Evolutionary conservation across 1,139 yeast genomes (phyloP).

Genomic region (Taiozyma sp.): DNA sequence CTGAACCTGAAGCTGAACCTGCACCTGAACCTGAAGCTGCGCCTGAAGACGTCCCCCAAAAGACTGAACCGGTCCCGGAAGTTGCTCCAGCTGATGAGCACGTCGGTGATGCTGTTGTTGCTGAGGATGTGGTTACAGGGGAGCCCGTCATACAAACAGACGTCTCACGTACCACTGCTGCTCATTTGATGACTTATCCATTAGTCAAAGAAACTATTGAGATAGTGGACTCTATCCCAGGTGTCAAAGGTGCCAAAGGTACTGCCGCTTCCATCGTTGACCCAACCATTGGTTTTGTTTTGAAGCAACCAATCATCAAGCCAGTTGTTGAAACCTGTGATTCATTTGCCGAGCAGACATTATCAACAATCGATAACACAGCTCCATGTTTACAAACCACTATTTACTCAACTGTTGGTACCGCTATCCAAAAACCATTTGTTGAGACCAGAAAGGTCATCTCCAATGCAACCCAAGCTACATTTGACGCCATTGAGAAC

Average conservation of each 20-base stretch:
- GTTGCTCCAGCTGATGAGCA: background rate
- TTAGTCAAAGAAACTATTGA: constrained; percentile 37
- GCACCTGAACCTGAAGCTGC: background rate
- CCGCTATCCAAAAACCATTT: constrained; percentile 27
- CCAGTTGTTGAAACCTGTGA: constrained; percentile 34
- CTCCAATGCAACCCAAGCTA: constrained; percentile 25
- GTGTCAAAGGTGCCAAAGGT: constrained; percentile 37
- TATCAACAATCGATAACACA: constrained; percentile 28
- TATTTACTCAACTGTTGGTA: constrained; percentile 27
- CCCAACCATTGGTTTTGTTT: constrained; percentile 24
- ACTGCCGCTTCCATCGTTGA: constrained; percentile 36
- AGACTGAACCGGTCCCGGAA: background rate
- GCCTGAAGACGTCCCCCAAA: background rate
- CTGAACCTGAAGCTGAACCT: background rate
- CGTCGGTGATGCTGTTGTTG: background rate
- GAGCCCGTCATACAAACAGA: background rate
- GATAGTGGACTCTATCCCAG: constrained; percentile 30
- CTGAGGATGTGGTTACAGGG: background rate
- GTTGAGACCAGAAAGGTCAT: constrained; percentile 23
- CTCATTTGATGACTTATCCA: constrained; percentile 33
- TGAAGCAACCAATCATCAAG: constrained; percentile 28
- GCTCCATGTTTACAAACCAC: constrained; percentile 31
- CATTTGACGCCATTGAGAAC: constrained; percentile 21
- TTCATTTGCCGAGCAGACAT: constrained; percentile 26
- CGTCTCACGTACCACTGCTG: background rate